Percentiles rank a stretch among this genome's conserved stretches.
These are phyloP conservation scores for Irpex sp. DNA, from an alignment of 1,284 basidiomycete species.

Conservation along the genomic window DNA sequence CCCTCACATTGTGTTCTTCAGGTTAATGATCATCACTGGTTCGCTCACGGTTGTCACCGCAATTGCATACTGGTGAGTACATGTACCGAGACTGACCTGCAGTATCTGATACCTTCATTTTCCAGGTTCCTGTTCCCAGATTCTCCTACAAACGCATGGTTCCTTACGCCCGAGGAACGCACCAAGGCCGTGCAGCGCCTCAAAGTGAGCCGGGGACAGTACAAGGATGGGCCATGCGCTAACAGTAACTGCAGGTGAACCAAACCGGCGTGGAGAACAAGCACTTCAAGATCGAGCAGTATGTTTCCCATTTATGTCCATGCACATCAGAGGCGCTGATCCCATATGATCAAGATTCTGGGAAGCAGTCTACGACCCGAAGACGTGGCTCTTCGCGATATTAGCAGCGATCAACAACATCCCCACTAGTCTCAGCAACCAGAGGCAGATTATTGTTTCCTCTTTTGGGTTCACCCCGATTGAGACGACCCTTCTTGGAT, in stretches of 20 bases:
- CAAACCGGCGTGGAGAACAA: slow-evolving; percentile 39
- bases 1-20: neutral
- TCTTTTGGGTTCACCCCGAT: slow-evolving; percentile 63
- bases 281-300: slow-evolving; percentile 38
- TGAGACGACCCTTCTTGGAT: slow-evolving; percentile 67
- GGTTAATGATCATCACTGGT: slow-evolving; percentile 75
- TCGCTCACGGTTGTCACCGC: slow-evolving; percentile 51
- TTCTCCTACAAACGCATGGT: slow-evolving; percentile 68
- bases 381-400: slow-evolving; percentile 67
- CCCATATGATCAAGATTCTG: slow-evolving; percentile 42
- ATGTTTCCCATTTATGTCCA: slow-evolving; percentile 19
- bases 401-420: slow-evolving; percentile 61
- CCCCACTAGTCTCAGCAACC: slow-evolving; percentile 72
- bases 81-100: neutral
- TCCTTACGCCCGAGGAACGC: slow-evolving; percentile 58
- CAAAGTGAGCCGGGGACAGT: slow-evolving; percentile 36
- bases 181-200: slow-evolving; percentile 62
- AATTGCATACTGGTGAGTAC: slow-evolving; percentile 43
- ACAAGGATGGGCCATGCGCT: neutral
- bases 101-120: neutral
- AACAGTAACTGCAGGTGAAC: slow-evolving; percentile 23
- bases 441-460: slow-evolving; percentile 61
- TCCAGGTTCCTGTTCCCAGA: slow-evolving; percentile 54
- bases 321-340: neutral
- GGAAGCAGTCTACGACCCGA: slow-evolving; percentile 64